Evolutionary conservation across 1,284 basidiomycete genomes (phyloP).

Genomic region (Ceratobasidium sp.): DNA sequence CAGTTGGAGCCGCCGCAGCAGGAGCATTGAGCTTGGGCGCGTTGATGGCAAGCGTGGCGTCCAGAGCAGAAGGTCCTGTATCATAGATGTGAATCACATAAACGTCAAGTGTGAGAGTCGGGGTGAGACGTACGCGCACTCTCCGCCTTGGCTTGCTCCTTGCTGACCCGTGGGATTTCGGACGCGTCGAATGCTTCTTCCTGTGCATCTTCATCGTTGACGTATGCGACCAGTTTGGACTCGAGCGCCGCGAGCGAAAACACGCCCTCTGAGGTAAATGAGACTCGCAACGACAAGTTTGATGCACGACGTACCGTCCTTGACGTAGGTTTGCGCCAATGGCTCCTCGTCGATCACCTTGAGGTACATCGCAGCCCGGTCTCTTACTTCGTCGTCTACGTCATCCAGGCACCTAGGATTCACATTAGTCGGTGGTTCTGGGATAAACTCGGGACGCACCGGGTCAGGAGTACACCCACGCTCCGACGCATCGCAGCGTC

Average conservation of each 20-base stretch:
- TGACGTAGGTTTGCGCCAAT: conserved; percentile 86
- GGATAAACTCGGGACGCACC: conserved; percentile 56
- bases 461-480: conserved; percentile 82
- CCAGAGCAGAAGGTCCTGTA: conserved; percentile 79
- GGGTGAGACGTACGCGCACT: conserved; percentile 67
- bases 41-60: conserved; percentile 74
- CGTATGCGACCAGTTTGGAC: conserved; percentile 85
- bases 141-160: conserved; percentile 86
- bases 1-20: conserved; percentile 65
- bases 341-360: conserved; percentile 80
- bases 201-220: conserved; percentile 77
- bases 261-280: conserved; percentile 75
- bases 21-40: conserved; percentile 60
- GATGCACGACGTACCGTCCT: conserved; percentile 72
- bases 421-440: background rate
- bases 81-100: background rate
- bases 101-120: background rate
- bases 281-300: conserved; percentile 6
- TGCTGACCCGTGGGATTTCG: conserved; percentile 87
- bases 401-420: conserved; percentile 87
- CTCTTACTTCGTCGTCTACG: conserved; percentile 98
- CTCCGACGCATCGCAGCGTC: conserved; percentile 84
- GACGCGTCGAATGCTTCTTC: conserved; percentile 78
- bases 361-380: conserved; percentile 94
- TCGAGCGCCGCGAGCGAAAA: conserved; percentile 89